Evolutionary conservation across 2,329 filamentous ascomycete species (phyloP), one percentile per base, ranked within the genome.

Genomic region (Apiospora sp.): DNA sequence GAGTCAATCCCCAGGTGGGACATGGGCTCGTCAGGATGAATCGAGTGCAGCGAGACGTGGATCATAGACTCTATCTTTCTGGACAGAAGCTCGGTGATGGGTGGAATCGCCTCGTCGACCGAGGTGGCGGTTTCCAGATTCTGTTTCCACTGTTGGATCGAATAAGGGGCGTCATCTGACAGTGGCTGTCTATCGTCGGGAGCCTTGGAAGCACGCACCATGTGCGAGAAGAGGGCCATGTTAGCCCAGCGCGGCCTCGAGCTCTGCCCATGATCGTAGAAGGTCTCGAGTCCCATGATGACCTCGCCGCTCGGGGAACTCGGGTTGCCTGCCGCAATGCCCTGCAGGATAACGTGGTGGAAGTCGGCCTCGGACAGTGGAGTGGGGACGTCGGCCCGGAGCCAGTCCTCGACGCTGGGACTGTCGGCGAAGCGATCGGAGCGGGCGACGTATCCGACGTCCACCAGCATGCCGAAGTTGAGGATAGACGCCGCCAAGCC

Each of bases 361-460:
- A 48, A 7, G 19, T 51, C 48, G 4, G 48, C 5, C 12, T 51
- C 48, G 7, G 48, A 7, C 7, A 51, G 22, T 2, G 48, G 48
- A 1, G n/a, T 13, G n/a, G 5, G n/a, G 22, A 51, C n/a, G 7
- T 24, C 7, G 7, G 22, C 5, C 3, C 22, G 48, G 1, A 51
- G 48, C 7, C 12, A 6, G 7, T 8, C 48, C 48, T 51, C 48
- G 8, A 51, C 48, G 22, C 1, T 13, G 8, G 8, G 5, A 8
- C 86, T 0, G 82, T 81, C 0, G 37, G 37, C 37, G 37, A 37
- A 37, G 81, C 77, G 37, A 89, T 84, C 4, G 82, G 81, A 0
- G 81, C 77, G 37, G 89, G 84, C 4, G 89, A 87, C 79, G 86
- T 83, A 74, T 86, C 84, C 84, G 0, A 86, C 78, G 0, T 84